Conservation (phyloP, 139 green algal species). For the Coccomyxa sp. region DNA sequence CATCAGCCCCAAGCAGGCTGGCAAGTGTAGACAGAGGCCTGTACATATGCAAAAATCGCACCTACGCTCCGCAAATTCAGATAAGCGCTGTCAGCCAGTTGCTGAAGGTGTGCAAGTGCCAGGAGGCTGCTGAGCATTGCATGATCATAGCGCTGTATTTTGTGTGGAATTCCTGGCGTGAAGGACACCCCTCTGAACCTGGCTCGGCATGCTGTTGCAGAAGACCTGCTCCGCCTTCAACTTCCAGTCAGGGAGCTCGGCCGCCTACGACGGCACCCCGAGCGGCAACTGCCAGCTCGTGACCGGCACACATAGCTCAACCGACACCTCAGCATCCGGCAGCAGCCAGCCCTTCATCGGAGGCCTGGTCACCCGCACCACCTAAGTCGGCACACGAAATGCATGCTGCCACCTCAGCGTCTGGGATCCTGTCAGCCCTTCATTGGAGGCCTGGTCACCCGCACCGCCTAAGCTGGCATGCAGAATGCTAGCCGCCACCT, state of each 20-base stretch:
- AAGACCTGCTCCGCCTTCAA: not conserved
- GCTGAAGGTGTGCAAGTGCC: too few species aligned
- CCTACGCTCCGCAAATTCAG: not conserved
- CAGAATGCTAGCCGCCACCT: too few species aligned
- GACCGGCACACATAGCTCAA: not conserved
- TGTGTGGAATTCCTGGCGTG: not conserved
- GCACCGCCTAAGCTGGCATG: not conserved
- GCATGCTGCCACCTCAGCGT: too few species aligned
- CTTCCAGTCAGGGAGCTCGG: not conserved
- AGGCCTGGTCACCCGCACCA: not conserved
- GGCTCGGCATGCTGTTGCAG: not conserved
- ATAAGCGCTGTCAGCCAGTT: not conserved
- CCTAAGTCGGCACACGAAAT: too few species aligned
- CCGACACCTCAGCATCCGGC: not conserved
- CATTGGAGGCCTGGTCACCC: not conserved
- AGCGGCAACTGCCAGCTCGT: not conserved
- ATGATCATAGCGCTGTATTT: too few species aligned
- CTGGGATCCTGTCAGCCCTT: too few species aligned
- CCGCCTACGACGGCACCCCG: not conserved
- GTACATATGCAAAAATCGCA: not conserved
- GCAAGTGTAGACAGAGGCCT: not conserved
- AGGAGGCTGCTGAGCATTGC: too few species aligned
- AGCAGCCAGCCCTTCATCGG: not conserved
- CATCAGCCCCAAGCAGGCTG: not conserved
- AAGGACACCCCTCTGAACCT: not conserved